Conservation (phyloP, 805 yeast species). For the Saccharomycopsis guyanensis region DNA sequence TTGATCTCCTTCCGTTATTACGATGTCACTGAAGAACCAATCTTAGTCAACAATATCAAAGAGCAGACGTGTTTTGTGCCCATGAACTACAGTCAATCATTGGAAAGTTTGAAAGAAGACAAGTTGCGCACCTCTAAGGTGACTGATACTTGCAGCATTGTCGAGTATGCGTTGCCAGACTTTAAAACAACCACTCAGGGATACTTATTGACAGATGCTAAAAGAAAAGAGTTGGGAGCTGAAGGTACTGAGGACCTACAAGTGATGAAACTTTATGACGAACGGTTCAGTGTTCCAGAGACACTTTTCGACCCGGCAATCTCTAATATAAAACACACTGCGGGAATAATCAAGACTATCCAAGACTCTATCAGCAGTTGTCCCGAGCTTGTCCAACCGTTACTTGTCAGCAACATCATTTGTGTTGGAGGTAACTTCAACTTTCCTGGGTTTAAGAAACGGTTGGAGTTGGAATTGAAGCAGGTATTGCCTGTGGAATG, state of each 20-base stretch:
- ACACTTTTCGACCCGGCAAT: slow-evolving; percentile 79
- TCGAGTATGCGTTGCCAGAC: slow-evolving; percentile 83
- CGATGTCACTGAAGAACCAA: slow-evolving; percentile 86
- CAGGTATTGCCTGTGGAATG: slow-evolving; percentile 67
- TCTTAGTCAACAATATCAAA: slow-evolving; percentile 76
- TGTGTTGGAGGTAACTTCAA: slow-evolving; percentile 79
- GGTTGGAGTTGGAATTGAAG: slow-evolving; percentile 56
- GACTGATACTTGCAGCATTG: slow-evolving; percentile 28
- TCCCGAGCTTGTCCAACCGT: slow-evolving; percentile 68
- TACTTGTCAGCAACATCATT: slow-evolving; percentile 71
- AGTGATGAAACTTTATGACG: slow-evolving; percentile 64
- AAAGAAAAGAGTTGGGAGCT: slow-evolving; percentile 21
- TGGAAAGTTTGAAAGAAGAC: slow-evolving; percentile 32
- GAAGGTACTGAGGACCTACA: slow-evolving; percentile 45
- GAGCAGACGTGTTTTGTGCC: slow-evolving; percentile 72
- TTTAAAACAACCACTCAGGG: slow-evolving; percentile 76
- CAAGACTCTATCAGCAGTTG: slow-evolving; percentile 59
- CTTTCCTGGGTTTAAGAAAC: slow-evolving; percentile 54
- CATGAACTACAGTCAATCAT: slow-evolving; percentile 41
- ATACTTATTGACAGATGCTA: slow-evolving; percentile 38
- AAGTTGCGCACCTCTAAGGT: slow-evolving; percentile 24
- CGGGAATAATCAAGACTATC: slow-evolving; percentile 68
- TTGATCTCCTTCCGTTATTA: slow-evolving; percentile 84
- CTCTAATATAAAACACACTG: slow-evolving; percentile 61
- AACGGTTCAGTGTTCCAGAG: slow-evolving; percentile 84